phyloP scores from a whole-genome alignment of 2,329 filamentous ascomycete genomes.

The Huntiella bhutanensis region DNA sequence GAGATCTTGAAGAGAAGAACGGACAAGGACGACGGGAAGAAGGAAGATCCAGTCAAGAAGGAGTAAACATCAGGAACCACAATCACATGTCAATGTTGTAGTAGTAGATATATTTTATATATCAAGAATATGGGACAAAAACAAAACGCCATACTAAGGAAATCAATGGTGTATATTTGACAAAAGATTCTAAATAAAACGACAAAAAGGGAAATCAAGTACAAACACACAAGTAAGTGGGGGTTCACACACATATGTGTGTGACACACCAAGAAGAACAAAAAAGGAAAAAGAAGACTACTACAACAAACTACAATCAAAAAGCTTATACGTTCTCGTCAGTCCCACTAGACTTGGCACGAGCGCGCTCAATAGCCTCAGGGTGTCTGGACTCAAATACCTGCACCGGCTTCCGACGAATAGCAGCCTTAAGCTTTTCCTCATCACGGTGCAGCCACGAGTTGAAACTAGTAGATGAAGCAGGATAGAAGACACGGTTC shows the following conservation, averaged over 20 bases:
- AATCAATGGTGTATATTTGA: no score
- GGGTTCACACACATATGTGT: background rate
- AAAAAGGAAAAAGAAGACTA: background rate
- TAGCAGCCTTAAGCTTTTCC: constrained; percentile 20
- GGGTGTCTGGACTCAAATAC: constrained; percentile 15
- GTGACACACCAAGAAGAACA: background rate
- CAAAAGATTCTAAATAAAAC: background rate
- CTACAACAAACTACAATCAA: background rate
- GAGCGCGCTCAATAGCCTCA: background rate
- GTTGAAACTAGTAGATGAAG: constrained; percentile 23
- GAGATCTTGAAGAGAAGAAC: constrained; percentile 41
- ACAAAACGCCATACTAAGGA: no score
- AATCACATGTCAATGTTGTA: no score
- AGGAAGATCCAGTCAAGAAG: background rate
- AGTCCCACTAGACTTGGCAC: background rate
- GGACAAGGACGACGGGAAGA: background rate
- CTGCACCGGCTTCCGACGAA: constrained; percentile 23
- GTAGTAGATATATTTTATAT: no score
- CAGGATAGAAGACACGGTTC: constrained; percentile 38
- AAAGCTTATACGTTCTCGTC: constrained; percentile 7
- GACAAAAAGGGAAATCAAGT: background rate
- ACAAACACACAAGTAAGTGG: background rate
- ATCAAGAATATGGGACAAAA: no score
- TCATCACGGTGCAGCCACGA: constrained; percentile 25
- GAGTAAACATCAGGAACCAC: background rate